Base-by-base conservation (phyloP, 73 alveolate species). In the Paramecium bursaria region DNA sequence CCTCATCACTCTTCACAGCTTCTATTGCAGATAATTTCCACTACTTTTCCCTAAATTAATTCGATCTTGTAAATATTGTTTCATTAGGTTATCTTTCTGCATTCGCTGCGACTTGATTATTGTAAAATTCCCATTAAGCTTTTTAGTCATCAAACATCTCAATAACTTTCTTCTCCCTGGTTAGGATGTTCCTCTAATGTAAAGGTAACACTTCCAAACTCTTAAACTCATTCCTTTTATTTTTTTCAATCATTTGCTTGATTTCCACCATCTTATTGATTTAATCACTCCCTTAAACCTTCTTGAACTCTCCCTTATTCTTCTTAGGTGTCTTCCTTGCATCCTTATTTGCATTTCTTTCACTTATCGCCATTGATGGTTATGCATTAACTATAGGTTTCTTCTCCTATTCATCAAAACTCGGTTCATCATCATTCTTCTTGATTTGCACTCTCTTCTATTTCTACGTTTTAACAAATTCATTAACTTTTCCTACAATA, bases 241-340 rank as follows among this genome's bases (percentile, higher is more conserved):
- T 25, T 3, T 35, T 47, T 39, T 67, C 17, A 7, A 67, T 67
- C 13, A 21, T 14, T 33, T 67, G 19, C 10, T 31, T 26, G 14
- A 42, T 42, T 3, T 67, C 82, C 4, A 3, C 22, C 9, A 67
- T 14, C 27, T n/a, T 39, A 0, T 33, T 10, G 21, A 15, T 19
- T 14, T 39, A 42, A 35, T 31, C 82, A 21, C 55, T 33, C 44
- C 33, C 44, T 21, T 5, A 19, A 15, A 67, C 17, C 7, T 19
- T 17, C 6, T 4, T 44, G 9, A 39, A 67, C 33, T 67, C 82
- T 15, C 26, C 82, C 44, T 27, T 67, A 67, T 21, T 67, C 48
- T 67, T 67, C 17, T 67, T 67, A 7, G 82, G 82, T 19, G 82
- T 67, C 22, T 67, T 67, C 11, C 60, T 39, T n/a, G n/a, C n/a